Conservation (phyloP, 257 asterid genomes). For the Datura wrightii region DNA sequence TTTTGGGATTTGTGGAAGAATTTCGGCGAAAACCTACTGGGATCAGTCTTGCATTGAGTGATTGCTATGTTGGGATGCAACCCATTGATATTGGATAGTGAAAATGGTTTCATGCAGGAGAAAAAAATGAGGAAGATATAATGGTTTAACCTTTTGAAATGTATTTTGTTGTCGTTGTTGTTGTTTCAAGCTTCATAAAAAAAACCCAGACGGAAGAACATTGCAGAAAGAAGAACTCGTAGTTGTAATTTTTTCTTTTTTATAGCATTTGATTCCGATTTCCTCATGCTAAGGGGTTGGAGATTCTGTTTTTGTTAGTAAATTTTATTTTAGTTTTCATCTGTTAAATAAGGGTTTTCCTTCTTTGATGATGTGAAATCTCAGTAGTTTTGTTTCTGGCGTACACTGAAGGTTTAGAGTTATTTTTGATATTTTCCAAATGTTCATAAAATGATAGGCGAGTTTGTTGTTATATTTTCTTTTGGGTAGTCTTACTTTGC, state of each 20-base stretch:
- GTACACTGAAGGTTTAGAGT: neutral
- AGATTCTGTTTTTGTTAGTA: neutral
- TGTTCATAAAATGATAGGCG: too few relatives aligned
- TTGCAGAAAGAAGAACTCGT: neutral
- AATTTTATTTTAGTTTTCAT: neutral
- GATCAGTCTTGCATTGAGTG: neutral
- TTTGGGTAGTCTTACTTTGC: too few relatives aligned
- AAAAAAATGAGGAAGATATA: neutral
- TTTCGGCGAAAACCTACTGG: neutral
- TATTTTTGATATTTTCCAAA: too few relatives aligned
- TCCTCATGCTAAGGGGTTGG: neutral
- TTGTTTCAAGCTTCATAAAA: too few relatives aligned
- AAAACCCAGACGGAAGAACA: neutral
- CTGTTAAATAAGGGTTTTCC: constrained; percentile 29
- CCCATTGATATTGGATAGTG: neutral
- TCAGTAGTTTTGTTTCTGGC: constrained; percentile 6
- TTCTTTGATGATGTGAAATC: neutral
- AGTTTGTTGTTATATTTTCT: too few relatives aligned
- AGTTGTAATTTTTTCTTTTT: neutral
- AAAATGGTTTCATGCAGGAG: constrained; percentile 22
- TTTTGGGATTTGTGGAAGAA: neutral
- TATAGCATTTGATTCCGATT: neutral
- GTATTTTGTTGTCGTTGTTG: neutral
- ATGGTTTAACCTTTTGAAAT: neutral
- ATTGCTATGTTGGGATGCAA: neutral